phyloP scores from a whole-genome alignment of 1,139 yeast genomes.

The Spencermartinsiella ligniputridi region DNA sequence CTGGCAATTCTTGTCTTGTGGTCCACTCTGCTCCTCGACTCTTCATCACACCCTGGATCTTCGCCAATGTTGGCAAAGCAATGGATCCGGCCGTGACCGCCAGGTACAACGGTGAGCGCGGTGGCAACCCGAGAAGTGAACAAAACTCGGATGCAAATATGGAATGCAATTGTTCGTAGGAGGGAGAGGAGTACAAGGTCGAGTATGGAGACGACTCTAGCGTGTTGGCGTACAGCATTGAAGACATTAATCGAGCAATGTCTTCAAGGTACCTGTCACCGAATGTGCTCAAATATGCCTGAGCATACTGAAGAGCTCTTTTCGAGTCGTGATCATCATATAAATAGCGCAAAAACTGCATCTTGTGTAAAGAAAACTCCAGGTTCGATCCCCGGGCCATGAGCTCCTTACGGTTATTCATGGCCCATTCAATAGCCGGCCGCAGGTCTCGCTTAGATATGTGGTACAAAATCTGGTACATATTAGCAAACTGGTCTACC shows the following conservation, averaged over 20 bases:
- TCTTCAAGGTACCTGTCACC: constrained; percentile 40
- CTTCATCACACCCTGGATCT: constrained; percentile 50
- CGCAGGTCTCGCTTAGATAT: constrained; percentile 30
- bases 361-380: constrained; percentile 61
- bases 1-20: constrained; percentile 52
- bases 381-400: constrained; percentile 37
- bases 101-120: constrained; percentile 67
- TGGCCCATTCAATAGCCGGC: constrained; percentile 44
- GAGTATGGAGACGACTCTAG: constrained; percentile 42
- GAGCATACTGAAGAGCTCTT: constrained; percentile 54
- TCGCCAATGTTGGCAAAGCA: constrained; percentile 68
- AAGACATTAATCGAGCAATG: constrained; percentile 52
- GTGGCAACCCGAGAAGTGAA: constrained; percentile 54
- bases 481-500: constrained; percentile 33
- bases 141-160: constrained; percentile 68
- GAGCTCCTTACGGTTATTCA: constrained; percentile 28
- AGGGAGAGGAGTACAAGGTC: constrained; percentile 23
- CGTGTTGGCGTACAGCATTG: constrained; percentile 39
- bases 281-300: constrained; percentile 47
- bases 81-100: constrained; percentile 66
- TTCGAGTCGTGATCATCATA: constrained; percentile 18
- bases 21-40: constrained; percentile 54
- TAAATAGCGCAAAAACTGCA: constrained; percentile 45
- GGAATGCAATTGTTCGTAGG: constrained; percentile 44
- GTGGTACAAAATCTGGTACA: constrained; percentile 35